Evolutionary conservation across 2,329 filamentous ascomycete genomes (phyloP).

Genomic region (Colletotrichum navitas): DNA sequence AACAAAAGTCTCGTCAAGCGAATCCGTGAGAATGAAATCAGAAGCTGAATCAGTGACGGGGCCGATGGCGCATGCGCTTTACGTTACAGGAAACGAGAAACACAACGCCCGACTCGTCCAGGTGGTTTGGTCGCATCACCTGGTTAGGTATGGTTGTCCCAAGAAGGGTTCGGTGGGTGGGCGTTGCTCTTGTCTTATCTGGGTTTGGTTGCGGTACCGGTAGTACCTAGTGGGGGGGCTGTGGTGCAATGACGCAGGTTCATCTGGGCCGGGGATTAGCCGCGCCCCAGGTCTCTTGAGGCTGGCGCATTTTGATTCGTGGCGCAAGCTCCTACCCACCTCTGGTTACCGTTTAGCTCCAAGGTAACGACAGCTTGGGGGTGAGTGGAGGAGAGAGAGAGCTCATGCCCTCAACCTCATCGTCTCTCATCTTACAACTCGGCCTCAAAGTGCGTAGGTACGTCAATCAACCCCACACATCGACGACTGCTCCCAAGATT

Average conservation of each 20-base stretch:
- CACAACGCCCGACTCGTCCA: background rate
- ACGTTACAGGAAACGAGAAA: background rate
- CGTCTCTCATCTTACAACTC: slow-evolving; percentile 7
- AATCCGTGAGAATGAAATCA: background rate
- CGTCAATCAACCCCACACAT: no score
- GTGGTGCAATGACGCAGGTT: slow-evolving; percentile 37
- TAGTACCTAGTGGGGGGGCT: no score
- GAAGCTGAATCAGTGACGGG: background rate
- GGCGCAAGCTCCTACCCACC: slow-evolving; percentile 34
- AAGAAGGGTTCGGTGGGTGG: background rate
- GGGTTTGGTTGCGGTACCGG: background rate
- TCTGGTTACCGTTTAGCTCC: slow-evolving; percentile 8
- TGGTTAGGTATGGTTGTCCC: background rate
- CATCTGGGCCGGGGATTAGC: slow-evolving; percentile 31
- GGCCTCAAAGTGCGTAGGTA: background rate
- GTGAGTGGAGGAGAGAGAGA: background rate
- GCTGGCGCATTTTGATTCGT: slow-evolving; percentile 24
- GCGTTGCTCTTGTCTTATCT: slow-evolving; percentile 11
- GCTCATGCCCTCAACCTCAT: slow-evolving; percentile 18
- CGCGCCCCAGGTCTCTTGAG: slow-evolving; percentile 18
- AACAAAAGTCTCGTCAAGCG: background rate
- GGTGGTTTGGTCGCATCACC: slow-evolving; percentile 7
- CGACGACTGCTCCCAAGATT: no score
- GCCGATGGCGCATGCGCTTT: background rate
- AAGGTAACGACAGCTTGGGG: slow-evolving; percentile 15